These are phyloP conservation scores for barley (Hordeum vulgare) DNA, from an alignment of 176 grass and related monocot genomes.

Conservation along the genomic window MorexV3_pseudomolecules_assembly NC_058519.1:111609265-111609764, in stretches of 20 bases:
- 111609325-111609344: background rate
- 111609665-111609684: too few species aligned
- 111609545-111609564: background rate
- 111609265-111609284: background rate
- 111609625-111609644: conserved; percentile 27
- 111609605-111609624: conserved; percentile 16
- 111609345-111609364: conserved; percentile 61
- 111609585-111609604: conserved; percentile 15
- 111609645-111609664: conserved; percentile 32
- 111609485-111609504: conserved; percentile 34
- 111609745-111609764: too few species aligned
- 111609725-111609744: too few species aligned
- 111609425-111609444: background rate
- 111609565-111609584: conserved; percentile 26
- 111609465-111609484: conserved; percentile 37
- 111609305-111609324: background rate
- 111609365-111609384: conserved; percentile 48
- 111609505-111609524: conserved; percentile 1
- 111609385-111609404: conserved; percentile 46
- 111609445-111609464: conserved; percentile 4
- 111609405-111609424: background rate
- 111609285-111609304: background rate
- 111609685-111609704: too few species aligned
- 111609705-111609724: too few species aligned
- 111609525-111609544: conserved; percentile 21